Evolutionary conservation across 345 rosid species (phyloP).

Genomic region (Excoecaria cochinchinensis): DNA sequence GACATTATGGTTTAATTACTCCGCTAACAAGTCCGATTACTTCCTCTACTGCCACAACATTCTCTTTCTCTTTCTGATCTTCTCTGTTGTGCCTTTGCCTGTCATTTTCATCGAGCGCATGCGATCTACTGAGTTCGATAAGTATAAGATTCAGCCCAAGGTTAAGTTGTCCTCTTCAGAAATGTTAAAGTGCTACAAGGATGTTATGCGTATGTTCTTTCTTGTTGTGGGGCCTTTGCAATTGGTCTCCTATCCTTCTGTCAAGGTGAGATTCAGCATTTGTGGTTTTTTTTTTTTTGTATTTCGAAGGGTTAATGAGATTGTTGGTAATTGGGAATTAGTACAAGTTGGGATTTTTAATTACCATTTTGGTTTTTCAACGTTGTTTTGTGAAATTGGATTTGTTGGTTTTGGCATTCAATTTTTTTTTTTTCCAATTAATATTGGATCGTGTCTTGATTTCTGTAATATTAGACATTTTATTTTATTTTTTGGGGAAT

Average conservation of each 20-base stretch:
- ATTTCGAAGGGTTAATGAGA: neutral
- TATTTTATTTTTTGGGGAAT: too few relatives aligned
- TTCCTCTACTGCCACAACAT: slow-evolving; percentile 80
- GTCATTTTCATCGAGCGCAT: slow-evolving; percentile 46
- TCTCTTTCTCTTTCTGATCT: slow-evolving; percentile 60
- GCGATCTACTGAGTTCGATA: slow-evolving; percentile 51
- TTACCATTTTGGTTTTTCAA: neutral
- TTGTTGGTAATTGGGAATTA: neutral
- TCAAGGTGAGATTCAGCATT: slow-evolving; percentile 46
- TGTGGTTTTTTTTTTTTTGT: neutral
- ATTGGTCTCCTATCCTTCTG: slow-evolving; percentile 73
- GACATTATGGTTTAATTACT: slow-evolving; percentile 81
- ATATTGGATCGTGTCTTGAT: neutral
- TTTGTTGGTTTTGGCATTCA: neutral
- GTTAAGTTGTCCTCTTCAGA: slow-evolving; percentile 55
- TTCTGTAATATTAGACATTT: neutral
- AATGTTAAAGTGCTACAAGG: slow-evolving; percentile 68
- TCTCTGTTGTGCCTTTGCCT: slow-evolving; percentile 77
- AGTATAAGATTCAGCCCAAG: slow-evolving; percentile 88
- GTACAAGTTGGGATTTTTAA: neutral
- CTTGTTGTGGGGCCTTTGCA: slow-evolving; percentile 86
- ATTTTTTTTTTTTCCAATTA: neutral
- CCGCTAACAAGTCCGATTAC: slow-evolving; percentile 78
- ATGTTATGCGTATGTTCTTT: slow-evolving; percentile 70
- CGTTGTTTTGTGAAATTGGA: neutral